A percentile compares a stretch with the other conserved stretches of the same genome.
phyloP scores from a whole-genome alignment of 169 alveolate genomes.

The Eimeria tenella region DNA sequence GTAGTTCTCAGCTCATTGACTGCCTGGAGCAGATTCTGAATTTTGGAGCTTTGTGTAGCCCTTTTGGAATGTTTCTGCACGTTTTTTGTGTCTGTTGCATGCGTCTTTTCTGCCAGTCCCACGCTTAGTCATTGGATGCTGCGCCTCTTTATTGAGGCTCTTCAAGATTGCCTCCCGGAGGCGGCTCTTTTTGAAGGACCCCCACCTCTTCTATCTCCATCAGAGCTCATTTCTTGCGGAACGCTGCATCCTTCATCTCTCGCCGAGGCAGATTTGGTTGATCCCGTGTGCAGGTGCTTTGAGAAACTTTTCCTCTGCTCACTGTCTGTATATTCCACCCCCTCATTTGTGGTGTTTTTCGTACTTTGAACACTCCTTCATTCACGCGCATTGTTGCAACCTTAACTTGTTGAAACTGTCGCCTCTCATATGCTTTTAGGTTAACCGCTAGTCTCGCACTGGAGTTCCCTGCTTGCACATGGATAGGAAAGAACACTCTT shows the following conservation, averaged over 20 bases:
- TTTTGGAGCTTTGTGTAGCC: not conserved
- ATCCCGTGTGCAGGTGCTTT: not conserved
- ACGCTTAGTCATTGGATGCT: constrained; percentile 68
- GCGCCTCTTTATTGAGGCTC: constrained; percentile 66
- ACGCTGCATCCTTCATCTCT: constrained; percentile 14
- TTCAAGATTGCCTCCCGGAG: constrained; percentile 57
- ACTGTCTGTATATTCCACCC: not conserved
- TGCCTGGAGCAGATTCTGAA: not conserved
- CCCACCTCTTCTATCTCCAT: constrained; percentile 17
- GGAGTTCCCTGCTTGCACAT: too few relatives aligned
- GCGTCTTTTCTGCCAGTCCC: constrained; percentile 36
- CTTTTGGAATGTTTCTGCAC: not conserved
- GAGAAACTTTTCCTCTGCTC: not conserved
- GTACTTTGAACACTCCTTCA: not conserved
- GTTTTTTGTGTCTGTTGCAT: not conserved
- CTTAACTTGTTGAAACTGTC: too few relatives aligned
- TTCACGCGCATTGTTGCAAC: not conserved
- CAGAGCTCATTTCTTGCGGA: constrained; percentile 22
- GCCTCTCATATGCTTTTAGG: too few relatives aligned
- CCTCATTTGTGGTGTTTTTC: not conserved
- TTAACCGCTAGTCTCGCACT: too few relatives aligned
- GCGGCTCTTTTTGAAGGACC: constrained; percentile 6
- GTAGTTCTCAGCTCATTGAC: too few relatives aligned
- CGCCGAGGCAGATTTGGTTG: not conserved
- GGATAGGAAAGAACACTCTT: too few relatives aligned